These are phyloP conservation scores for Kurtzmaniella cleridarum DNA, from an alignment of 805 yeast species.

Conservation along the genomic window DNA sequence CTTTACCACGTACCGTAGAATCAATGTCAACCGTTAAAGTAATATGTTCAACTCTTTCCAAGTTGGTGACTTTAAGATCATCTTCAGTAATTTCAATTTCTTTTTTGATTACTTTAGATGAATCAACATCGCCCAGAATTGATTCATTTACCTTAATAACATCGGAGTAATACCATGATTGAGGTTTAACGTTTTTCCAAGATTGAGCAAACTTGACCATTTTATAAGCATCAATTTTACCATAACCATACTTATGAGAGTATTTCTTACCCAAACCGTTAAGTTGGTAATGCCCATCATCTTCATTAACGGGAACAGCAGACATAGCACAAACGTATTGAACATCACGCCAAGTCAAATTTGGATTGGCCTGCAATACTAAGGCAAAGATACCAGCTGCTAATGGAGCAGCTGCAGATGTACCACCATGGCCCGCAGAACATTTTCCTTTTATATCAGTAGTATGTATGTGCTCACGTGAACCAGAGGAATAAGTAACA, in stretches of 20 bases:
- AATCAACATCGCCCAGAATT: constrained; percentile 9
- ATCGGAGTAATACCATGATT: constrained; percentile 67
- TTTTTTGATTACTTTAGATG: constrained; percentile 18
- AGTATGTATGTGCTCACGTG: constrained; percentile 83
- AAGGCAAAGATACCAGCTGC: constrained; percentile 95
- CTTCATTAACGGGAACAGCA: constrained; percentile 60
- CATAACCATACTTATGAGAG: constrained; percentile 88
- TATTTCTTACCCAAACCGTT: constrained; percentile 64
- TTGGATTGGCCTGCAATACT: constrained; percentile 76
- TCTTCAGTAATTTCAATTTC: constrained; percentile 42
- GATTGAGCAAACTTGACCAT: constrained; percentile 65
- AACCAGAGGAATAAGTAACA: constrained; percentile 88
- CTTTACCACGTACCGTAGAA: constrained; percentile 62
- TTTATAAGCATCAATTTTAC: constrained; percentile 76
- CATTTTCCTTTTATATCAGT: constrained; percentile 73
- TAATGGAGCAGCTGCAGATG: constrained; percentile 97
- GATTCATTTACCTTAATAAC: constrained; percentile 26
- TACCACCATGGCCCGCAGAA: constrained; percentile 81
- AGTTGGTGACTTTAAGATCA: constrained; percentile 48
- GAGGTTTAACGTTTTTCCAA: constrained; percentile 90
- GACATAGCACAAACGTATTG: constrained; percentile 77
- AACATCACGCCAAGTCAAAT: constrained; percentile 91
- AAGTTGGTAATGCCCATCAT: constrained; percentile 71
- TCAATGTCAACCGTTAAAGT: constrained; percentile 72
- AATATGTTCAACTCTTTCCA: constrained; percentile 79